Base-by-base conservation (phyloP, 1,284 basidiomycete species). In the Lentinus polychrous region DNA sequence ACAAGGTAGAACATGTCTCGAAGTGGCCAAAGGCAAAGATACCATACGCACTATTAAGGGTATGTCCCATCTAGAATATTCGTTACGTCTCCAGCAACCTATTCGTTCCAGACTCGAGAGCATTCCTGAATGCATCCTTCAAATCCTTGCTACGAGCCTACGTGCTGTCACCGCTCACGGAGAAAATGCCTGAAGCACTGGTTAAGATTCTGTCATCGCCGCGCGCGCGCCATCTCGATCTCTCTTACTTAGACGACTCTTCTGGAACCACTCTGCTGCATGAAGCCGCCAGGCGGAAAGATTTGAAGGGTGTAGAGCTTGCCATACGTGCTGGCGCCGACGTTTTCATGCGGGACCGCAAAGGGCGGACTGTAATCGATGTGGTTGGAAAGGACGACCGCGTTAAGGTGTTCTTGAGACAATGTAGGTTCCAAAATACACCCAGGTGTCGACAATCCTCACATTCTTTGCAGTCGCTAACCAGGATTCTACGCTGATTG, bases 281-380 rank as follows among this genome's bases (percentile, higher is more conserved):
- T 57, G 92, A 94, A 64, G 93, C 94, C 0, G 91, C 91, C 0
- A 72, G 78, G 48, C 75, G 91, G 22, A 88, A 89, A 49, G 91
- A 97, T 62, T 70, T 94, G 7, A 72, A 80, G 10, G 70, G 96
- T 15, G 83, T 97, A 32, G 91, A 96, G 62, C 73, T 91, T 10
- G 86, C 84, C 0, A 82, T 94, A 0, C 79, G 86, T 45, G 84
- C 85, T 10, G 94, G 94, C 1, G 93, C 91, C 0, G 93, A 96
- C 61, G 88, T 96, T 1, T 94, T 95, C 57, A 86, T 88, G 1
- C 76, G 93, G 5, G 91, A 98, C 66, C 75, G 82, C 31, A 75
- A 72, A 46, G 92, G 94, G 8, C 83, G 83, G 60, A 75, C 84
- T 52, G 83, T 90, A 0, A 75, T 83, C 44, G 92, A 96, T 60